phyloP scores from a whole-genome alignment of 805 yeast species.

The Hanseniaspora hatyaiensis region DNA sequence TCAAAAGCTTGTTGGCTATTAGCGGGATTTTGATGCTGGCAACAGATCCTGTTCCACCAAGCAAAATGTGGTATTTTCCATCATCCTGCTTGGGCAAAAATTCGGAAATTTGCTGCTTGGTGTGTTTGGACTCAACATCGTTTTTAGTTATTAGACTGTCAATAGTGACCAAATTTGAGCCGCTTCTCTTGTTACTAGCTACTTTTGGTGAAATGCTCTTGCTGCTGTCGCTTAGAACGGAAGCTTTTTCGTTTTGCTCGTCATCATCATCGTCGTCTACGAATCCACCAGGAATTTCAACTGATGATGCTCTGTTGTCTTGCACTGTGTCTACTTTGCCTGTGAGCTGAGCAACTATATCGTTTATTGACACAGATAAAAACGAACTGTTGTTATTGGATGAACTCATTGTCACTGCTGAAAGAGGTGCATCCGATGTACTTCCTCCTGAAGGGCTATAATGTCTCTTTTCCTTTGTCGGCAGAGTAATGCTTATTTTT shows the following conservation, averaged over 20 bases:
- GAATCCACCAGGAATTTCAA: slow-evolving; percentile 11
- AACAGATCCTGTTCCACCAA: slow-evolving; percentile 93
- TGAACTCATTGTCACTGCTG: neutral
- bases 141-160: slow-evolving; percentile 2
- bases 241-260: neutral
- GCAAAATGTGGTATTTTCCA: slow-evolving; percentile 71
- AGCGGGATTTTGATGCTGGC: slow-evolving; percentile 90
- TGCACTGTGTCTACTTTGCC: slow-evolving; percentile 1
- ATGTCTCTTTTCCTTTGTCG: slow-evolving; percentile 9
- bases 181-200: neutral
- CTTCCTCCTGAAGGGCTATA: slow-evolving; percentile 15
- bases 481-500: slow-evolving; percentile 1
- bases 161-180: slow-evolving; percentile 1
- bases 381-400: slow-evolving; percentile 6
- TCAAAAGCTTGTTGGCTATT: slow-evolving; percentile 75
- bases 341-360: slow-evolving; percentile 11
- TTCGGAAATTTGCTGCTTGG: slow-evolving; percentile 60
- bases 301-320: neutral
- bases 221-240: no score
- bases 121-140: slow-evolving; percentile 43
- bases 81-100: slow-evolving; percentile 67
- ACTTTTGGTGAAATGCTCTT: no score
- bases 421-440: slow-evolving; percentile 19
- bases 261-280: slow-evolving; percentile 2
- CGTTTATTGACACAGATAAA: slow-evolving; percentile 9